Evolutionary conservation across 2,329 filamentous ascomycete species (phyloP).

Genomic region (Phyllosticta citriasiana): DNA sequence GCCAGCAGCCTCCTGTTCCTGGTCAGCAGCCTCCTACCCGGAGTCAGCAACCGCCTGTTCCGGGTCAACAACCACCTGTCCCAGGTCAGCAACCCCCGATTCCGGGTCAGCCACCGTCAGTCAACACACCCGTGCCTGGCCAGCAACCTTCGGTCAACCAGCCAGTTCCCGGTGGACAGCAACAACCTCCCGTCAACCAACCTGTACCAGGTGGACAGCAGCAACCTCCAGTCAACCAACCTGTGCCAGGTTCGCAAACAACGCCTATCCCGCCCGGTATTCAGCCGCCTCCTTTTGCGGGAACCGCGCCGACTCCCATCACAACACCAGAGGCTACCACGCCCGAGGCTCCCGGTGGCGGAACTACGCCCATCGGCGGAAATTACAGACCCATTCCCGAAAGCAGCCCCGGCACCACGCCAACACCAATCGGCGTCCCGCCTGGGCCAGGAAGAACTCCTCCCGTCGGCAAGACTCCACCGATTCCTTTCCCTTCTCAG

Average conservation of each 20-base stretch:
- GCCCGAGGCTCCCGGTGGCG: not conserved
- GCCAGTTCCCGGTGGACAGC: not conserved
- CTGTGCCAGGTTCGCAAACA: not conserved
- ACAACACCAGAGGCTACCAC: not conserved
- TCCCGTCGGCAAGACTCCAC: not conserved
- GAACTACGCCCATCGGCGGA: not conserved
- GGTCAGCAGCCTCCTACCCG: not conserved
- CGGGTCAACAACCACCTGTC: not conserved
- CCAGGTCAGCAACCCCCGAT: not conserved
- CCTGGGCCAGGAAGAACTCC: not conserved
- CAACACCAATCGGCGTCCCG: not conserved
- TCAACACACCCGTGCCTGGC: not conserved
- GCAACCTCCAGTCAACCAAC: not conserved
- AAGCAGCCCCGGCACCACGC: not conserved
- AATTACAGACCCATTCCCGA: not conserved
- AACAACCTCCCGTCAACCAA: not conserved
- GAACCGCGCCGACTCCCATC: not conserved
- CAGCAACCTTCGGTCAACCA: not conserved
- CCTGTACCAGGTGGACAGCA: not conserved
- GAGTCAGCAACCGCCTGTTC: not conserved
- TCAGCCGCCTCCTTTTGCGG: not conserved
- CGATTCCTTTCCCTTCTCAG: not conserved
- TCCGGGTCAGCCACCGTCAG: not conserved
- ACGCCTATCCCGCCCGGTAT: not conserved
- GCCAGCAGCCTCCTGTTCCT: not conserved